A percentile compares a stretch with the other conserved stretches of the same genome.
Evolutionary conservation across 75 land plant genomes (phyloP).

Genomic region (Isoetes taiwanensis): DNA sequence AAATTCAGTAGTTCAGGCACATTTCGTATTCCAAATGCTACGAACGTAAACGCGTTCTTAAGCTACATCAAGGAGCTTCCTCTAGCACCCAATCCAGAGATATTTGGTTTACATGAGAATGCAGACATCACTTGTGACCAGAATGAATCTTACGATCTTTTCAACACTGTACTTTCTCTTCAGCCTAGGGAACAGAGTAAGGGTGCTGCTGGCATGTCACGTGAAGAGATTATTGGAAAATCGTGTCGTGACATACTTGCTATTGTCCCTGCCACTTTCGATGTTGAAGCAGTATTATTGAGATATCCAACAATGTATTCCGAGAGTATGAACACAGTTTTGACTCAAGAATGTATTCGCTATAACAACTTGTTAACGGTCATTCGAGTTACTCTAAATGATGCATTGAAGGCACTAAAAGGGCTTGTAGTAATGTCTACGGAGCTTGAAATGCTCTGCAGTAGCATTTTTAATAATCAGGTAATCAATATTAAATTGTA

Average conservation of each 20-base stretch:
- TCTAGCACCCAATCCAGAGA: constrained; percentile 27
- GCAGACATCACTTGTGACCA: constrained; percentile 36
- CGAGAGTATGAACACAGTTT: constrained; percentile 31
- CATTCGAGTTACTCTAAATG: constrained; percentile 16
- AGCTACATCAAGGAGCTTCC: constrained; percentile 25
- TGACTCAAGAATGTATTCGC: constrained; percentile 30
- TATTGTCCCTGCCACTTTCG: constrained; percentile 9
- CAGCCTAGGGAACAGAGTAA: constrained; percentile 23
- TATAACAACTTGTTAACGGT: constrained; percentile 19
- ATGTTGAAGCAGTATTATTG: constrained; percentile 15
- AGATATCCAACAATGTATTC: constrained; percentile 29
- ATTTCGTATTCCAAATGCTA: constrained; percentile 21
- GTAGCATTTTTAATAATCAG: constrained; percentile 25
- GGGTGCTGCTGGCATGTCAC: constrained; percentile 20
- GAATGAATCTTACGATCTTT: constrained; percentile 28
- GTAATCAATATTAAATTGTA: background rate
- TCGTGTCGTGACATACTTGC: constrained; percentile 17
- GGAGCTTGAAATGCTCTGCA: constrained; percentile 26
- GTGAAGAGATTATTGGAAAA: constrained; percentile 24
- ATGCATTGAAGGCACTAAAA: constrained; percentile 24
- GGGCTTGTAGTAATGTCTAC: constrained; percentile 29
- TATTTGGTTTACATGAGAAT: constrained; percentile 33
- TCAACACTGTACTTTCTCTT: constrained; percentile 14
- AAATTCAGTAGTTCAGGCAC: constrained; percentile 23
- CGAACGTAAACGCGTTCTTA: constrained; percentile 18